Percentiles rank a stretch among this genome's conserved stretches.
These are phyloP conservation scores for Gloeophyllum trabeum DNA, from an alignment of 768 basidiomycete species.

Conservation along the genomic window DNA sequence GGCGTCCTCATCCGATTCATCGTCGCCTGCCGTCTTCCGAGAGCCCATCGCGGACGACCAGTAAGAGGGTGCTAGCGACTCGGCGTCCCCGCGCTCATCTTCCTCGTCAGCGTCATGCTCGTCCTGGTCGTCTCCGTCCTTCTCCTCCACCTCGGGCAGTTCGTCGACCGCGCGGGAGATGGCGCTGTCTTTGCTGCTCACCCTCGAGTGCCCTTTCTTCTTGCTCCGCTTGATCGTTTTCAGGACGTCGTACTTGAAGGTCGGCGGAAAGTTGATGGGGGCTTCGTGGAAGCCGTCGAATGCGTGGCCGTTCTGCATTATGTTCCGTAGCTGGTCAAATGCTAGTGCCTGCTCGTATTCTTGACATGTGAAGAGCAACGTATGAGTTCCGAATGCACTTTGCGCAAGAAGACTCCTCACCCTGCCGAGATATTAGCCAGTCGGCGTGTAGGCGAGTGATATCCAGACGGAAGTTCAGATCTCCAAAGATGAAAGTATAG, in stretches of 20 bases:
- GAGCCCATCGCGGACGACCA: slow-evolving; percentile 3
- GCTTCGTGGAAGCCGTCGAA: slow-evolving; percentile 79
- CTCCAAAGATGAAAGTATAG: slow-evolving; percentile 80
- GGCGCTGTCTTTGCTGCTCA: neutral
- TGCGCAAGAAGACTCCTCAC: too few species aligned
- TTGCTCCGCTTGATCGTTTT: slow-evolving; percentile 37
- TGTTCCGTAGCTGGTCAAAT: slow-evolving; percentile 77
- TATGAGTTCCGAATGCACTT: too few species aligned
- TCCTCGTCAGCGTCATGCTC: slow-evolving; percentile 23
- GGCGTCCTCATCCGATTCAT: neutral
- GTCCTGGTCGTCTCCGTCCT: slow-evolving; percentile 11
- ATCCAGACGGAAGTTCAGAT: slow-evolving; percentile 86
- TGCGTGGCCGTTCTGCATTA: slow-evolving; percentile 59
- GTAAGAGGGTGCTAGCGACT: slow-evolving; percentile 43
- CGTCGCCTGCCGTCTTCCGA: neutral
- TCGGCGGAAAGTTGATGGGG: slow-evolving; percentile 77
- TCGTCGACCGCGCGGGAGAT: neutral
- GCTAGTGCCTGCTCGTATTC: slow-evolving; percentile 80
- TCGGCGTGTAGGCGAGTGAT: slow-evolving; percentile 88
- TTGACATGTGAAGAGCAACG: too few species aligned
- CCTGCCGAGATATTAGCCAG: slow-evolving; percentile 80
- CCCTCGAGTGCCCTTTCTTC: slow-evolving; percentile 2
- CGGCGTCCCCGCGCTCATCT: slow-evolving; percentile 28
- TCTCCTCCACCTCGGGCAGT: slow-evolving; percentile 29
- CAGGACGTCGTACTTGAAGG: slow-evolving; percentile 87